Percentiles rank a stretch among this genome's conserved stretches.
phyloP scores from a whole-genome alignment of 345 rosid species.

The Sapria himalayana region DNA sequence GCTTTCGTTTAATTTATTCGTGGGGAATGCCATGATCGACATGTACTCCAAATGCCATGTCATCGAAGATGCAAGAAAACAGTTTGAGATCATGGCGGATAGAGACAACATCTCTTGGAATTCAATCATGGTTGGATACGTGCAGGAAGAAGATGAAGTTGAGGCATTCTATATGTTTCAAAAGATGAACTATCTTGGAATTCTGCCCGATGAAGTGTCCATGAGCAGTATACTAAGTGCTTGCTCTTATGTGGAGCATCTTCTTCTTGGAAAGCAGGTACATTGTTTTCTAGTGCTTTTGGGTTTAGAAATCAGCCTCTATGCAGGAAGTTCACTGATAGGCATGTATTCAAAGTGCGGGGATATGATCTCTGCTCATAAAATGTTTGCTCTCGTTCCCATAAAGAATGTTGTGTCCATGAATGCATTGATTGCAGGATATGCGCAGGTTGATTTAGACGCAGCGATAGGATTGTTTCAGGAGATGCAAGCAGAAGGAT shows the following conservation, averaged over 20 bases:
- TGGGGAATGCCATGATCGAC: constrained; percentile 76
- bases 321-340: constrained; percentile 70
- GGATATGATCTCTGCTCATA: constrained; percentile 21
- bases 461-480: constrained; percentile 33
- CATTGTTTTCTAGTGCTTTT: constrained; percentile 51
- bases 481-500: constrained; percentile 36
- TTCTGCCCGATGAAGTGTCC: constrained; percentile 63
- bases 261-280: constrained; percentile 36
- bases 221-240: constrained; percentile 61
- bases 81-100: constrained; percentile 38
- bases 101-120: constrained; percentile 72
- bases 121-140: constrained; percentile 77
- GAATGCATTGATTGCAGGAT: constrained; percentile 77
- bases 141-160: constrained; percentile 42
- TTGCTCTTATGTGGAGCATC: constrained; percentile 45
- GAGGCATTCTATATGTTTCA: constrained; percentile 56
- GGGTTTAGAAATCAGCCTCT: constrained; percentile 54
- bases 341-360: constrained; percentile 78
- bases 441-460: constrained; percentile 29
- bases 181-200: constrained; percentile 28
- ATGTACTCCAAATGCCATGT: constrained; percentile 84
- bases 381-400: constrained; percentile 35
- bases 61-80: constrained; percentile 42
- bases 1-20: constrained; percentile 36
- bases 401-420: constrained; percentile 42